A percentile compares a stretch with the other conserved stretches of the same genome.
Evolutionary conservation across 2,329 filamentous ascomycete species (phyloP).

Genomic region (Pseudogymnoascus sp.): DNA sequence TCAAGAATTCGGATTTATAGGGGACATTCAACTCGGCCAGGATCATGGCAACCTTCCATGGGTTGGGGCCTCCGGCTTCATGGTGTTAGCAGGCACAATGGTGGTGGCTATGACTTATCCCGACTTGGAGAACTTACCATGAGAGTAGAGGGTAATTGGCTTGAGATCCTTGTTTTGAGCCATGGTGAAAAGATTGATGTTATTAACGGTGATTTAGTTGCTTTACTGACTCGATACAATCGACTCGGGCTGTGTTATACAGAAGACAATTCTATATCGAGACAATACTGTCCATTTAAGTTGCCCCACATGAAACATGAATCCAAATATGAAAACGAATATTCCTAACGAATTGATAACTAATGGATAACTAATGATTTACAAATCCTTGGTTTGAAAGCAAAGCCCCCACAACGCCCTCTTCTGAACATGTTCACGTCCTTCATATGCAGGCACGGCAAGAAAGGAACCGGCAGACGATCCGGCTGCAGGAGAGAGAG

Average conservation of each 20-base stretch:
- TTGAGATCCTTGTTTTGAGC: constrained; percentile 9
- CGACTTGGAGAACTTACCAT: neutral
- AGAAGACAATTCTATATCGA: neutral
- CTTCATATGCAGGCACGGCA: neutral
- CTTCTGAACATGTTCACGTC: neutral
- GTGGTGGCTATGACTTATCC: neutral
- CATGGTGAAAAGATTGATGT: neutral
- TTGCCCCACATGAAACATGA: neutral
- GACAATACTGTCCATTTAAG: neutral
- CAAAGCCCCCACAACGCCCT: neutral
- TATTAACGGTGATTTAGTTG: neutral
- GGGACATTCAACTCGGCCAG: constrained; percentile 23
- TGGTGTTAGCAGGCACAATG: neutral
- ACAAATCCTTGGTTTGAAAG: neutral
- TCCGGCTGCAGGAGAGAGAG: neutral
- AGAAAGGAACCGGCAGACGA: neutral
- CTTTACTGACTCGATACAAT: neutral
- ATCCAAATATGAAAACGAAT: neutral
- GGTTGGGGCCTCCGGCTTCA: neutral
- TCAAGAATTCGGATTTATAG: constrained; percentile 12
- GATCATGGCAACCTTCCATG: constrained; percentile 22
- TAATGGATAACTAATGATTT: neutral
- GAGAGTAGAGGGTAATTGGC: constrained; percentile 13
- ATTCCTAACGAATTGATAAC: neutral
- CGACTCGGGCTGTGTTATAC: neutral